Conservation (phyloP, 768 basidiomycete genomes). For the Austroboletus festivus region DNA sequence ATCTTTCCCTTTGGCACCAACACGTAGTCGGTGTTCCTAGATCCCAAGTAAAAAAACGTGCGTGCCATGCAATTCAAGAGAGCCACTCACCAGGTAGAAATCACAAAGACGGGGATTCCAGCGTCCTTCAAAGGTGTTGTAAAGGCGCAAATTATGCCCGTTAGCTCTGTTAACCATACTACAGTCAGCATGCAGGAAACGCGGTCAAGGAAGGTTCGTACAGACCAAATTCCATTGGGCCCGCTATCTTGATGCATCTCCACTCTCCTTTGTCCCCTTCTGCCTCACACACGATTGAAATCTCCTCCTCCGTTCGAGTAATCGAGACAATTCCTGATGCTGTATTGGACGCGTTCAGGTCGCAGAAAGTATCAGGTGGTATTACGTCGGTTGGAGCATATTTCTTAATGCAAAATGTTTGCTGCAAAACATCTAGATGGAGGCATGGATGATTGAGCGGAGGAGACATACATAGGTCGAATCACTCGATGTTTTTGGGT, state of each 20-base stretch:
- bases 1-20: conserved; percentile 48
- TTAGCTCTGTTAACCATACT: conserved; percentile 42
- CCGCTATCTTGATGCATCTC: conserved; percentile 60
- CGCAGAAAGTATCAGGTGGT: conserved; percentile 22
- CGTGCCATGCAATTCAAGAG: neutral
- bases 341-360: conserved; percentile 30
- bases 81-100: conserved; percentile 58
- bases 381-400: conserved; percentile 33
- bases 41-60: neutral
- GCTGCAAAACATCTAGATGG: conserved; percentile 43
- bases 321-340: conserved; percentile 47
- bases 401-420: conserved; percentile 46
- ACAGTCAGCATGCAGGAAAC: neutral
- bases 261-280: conserved; percentile 42
- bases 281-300: conserved; percentile 55
- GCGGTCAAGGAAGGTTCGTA: conserved; percentile 2
- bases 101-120: conserved; percentile 52
- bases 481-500: neutral
- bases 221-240: conserved; percentile 64
- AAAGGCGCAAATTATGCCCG: conserved; percentile 54
- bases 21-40: conserved; percentile 67
- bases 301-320: conserved; percentile 58
- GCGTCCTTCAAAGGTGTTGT: conserved; percentile 51
- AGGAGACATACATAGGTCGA: conserved; percentile 34
- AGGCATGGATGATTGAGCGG: conserved; percentile 45